Base-by-base conservation (phyloP, 148 eudicot species). In the Gaultheria prostrata region DNA sequence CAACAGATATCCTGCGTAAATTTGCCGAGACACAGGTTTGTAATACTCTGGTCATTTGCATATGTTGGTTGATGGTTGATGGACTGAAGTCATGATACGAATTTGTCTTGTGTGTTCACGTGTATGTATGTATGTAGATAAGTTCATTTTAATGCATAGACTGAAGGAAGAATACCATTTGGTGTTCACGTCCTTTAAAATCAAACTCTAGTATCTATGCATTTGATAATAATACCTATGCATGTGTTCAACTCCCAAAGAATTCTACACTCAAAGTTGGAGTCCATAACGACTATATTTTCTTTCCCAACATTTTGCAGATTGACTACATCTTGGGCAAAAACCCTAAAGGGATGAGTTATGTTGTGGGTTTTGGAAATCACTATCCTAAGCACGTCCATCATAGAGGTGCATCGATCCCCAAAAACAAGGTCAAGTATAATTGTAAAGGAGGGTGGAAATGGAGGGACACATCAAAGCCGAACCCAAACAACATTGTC, bases 401-500 rank as follows among this genome's bases (percentile, higher is more conserved):
- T 89, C 98, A 95, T 51, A 90, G 98, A 91, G 98, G 94, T 1
- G 98, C 97, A 59, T 95, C 98, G 6, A 95, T 93, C 57, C 98
- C 98, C 9, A 95, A 93, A 87, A 92, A 93, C 89, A 93, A 92
- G 88, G 79, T 93, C 82, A 95, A 88, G 89, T 93, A 93, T 65
- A 92, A 87, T 89, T 95, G 98, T 88, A 93, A 93, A 85, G 98
- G 98, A 65, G 97, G 98, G 28, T 95, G 95, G 94, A 93, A 91
- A 59, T 95, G 94, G 95, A 92, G 98, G 85, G 98, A 95, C 82
- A 77, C 89, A 33, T 84, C 85, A 65, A 95, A 93, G 85, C 88
- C 93, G 21, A 93, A 95, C 83, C 97, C 98, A 10, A 92, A 93
- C 84, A 91, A 90, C 12, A 13, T 95, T 49, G 82, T 89, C 0